phyloP scores from a whole-genome alignment of 2,329 filamentous ascomycete species.

The Metarhizium humberi region DNA sequence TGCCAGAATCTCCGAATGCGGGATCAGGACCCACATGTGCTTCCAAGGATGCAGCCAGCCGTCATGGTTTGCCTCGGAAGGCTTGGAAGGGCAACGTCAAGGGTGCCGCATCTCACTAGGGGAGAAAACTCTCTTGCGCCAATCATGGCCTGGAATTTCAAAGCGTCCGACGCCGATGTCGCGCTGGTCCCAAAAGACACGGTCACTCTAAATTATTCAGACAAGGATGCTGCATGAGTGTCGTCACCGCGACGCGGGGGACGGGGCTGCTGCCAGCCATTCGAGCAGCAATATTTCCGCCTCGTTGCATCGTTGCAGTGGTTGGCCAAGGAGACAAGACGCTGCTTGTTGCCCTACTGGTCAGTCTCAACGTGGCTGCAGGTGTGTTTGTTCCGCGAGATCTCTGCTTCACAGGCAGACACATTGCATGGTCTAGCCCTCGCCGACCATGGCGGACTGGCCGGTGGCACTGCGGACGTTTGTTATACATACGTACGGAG shows the following conservation, averaged over 20 bases:
- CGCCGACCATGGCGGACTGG: not conserved
- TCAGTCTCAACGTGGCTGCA: not conserved
- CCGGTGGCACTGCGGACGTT: not conserved
- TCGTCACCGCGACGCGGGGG: slow-evolving; percentile 6
- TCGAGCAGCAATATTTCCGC: not conserved
- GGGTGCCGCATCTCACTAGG: slow-evolving; percentile 1
- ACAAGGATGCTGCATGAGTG: slow-evolving; percentile 4
- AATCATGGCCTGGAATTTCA: slow-evolving; percentile 22
- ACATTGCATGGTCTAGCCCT: not conserved
- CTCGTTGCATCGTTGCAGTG: not conserved
- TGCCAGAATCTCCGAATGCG: slow-evolving; percentile 15
- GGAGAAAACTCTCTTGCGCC: slow-evolving; percentile 9
- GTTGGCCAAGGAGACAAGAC: not conserved
- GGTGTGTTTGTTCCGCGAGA: not conserved
- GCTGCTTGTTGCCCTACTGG: not conserved
- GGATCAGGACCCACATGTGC: slow-evolving; percentile 17
- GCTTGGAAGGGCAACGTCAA: not conserved
- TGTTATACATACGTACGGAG: not conserved
- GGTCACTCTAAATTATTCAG: slow-evolving; percentile 1
- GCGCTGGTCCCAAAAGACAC: slow-evolving; percentile 12
- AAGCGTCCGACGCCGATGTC: slow-evolving; percentile 22
- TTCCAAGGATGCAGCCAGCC: slow-evolving; percentile 7
- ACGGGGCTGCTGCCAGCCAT: not conserved
- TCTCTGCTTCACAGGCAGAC: not conserved
- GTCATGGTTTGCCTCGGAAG: slow-evolving; percentile 2